These are phyloP conservation scores for Abrus precatorius DNA, from an alignment of 306 rosid species.

Conservation along the genomic window DNA sequence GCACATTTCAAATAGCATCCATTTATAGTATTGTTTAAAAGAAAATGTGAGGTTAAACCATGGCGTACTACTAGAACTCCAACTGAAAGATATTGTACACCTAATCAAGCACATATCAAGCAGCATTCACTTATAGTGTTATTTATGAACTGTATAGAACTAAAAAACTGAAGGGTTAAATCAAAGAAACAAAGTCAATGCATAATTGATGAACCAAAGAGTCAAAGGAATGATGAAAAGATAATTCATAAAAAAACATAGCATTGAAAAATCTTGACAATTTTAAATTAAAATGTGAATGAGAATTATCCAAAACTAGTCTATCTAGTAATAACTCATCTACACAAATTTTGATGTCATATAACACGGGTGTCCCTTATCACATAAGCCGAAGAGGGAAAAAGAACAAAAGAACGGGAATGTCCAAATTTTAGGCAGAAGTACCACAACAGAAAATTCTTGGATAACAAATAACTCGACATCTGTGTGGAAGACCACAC, in stretches of 20 bases:
- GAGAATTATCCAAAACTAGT: slow-evolving; percentile 58
- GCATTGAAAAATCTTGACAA: slow-evolving; percentile 45
- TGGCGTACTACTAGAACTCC: slow-evolving; percentile 31
- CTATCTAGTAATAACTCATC: slow-evolving; percentile 67
- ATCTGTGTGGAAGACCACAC: slow-evolving; percentile 70
- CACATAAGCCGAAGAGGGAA: slow-evolving; percentile 59
- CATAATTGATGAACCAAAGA: slow-evolving; percentile 30
- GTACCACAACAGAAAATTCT: slow-evolving; percentile 60
- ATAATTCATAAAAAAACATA: slow-evolving; percentile 27
- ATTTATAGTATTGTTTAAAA: slow-evolving; percentile 17
- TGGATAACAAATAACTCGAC: slow-evolving; percentile 64
- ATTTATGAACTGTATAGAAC: slow-evolving; percentile 18
- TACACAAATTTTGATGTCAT: slow-evolving; percentile 63
- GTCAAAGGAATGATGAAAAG: slow-evolving; percentile 38
- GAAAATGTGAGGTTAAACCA: slow-evolving; percentile 18
- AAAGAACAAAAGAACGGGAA: slow-evolving; percentile 56
- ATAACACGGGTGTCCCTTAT: slow-evolving; percentile 58
- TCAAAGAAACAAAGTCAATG: slow-evolving; percentile 22
- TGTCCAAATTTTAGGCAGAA: slow-evolving; percentile 58
- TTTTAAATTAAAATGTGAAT: slow-evolving; percentile 52
- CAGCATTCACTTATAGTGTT: slow-evolving; percentile 39
- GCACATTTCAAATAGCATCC: slow-evolving; percentile 40
- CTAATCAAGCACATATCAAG: slow-evolving; percentile 26
- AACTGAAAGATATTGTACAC: background rate
- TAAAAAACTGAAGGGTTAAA: slow-evolving; percentile 5